Percentiles rank a stretch among this genome's conserved stretches.
Conservation (phyloP, 805 yeast genomes). For the Candida pseudoglaebosa region DNA sequence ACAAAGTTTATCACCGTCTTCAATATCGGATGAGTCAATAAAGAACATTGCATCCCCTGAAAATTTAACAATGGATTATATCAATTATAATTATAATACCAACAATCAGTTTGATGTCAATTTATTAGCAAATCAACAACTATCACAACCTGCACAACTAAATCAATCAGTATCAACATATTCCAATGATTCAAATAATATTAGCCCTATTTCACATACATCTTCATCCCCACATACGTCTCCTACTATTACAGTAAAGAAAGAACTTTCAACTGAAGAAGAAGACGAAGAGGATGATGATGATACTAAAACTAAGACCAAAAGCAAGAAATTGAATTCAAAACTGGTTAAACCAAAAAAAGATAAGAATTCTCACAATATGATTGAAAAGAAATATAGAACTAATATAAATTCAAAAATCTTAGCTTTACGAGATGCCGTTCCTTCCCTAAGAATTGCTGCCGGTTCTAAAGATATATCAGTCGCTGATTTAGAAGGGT, state of each 20-base stretch:
- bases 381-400: constrained; percentile 77
- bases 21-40: constrained; percentile 8
- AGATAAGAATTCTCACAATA: constrained; percentile 66
- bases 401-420: constrained; percentile 74
- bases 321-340: constrained; percentile 5
- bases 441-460: constrained; percentile 69
- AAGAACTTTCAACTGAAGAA: background rate
- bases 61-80: constrained; percentile 6
- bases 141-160: background rate
- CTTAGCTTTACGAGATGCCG: constrained; percentile 65
- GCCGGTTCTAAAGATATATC: constrained; percentile 44
- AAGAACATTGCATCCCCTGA: constrained; percentile 3
- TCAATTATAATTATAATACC: constrained; percentile 7
- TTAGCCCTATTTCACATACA: constrained; percentile 7
- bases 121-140: background rate
- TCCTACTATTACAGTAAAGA: constrained; percentile 11
- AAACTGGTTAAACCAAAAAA: constrained; percentile 46
- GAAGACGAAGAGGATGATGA: constrained; percentile 1
- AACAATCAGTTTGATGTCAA: background rate
- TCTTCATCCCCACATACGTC: constrained; percentile 15
- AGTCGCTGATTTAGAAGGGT: constrained; percentile 58
- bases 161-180: constrained; percentile 8
- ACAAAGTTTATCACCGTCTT: constrained; percentile 15
- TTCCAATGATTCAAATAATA: constrained; percentile 6
- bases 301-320: constrained; percentile 1